Conservation (phyloP, 768 basidiomycete species). For the Boletus pseudo-olivaceus region DNA sequence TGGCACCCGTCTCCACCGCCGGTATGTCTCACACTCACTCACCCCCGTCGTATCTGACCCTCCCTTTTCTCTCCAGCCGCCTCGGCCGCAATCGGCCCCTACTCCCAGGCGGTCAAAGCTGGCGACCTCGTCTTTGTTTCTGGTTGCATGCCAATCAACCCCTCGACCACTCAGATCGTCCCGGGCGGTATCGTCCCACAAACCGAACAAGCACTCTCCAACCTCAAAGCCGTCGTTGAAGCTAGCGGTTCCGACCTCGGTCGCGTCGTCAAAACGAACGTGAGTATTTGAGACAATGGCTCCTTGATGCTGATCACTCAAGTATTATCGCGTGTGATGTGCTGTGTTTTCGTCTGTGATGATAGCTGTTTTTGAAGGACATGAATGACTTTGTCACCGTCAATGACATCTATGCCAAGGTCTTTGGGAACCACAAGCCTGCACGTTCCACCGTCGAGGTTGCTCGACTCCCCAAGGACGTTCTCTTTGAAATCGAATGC, state of each 20-base stretch:
- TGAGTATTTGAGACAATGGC: conserved; percentile 35
- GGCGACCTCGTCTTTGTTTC: conserved; percentile 86
- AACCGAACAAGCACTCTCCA: conserved; percentile 79
- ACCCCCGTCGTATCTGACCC: neutral
- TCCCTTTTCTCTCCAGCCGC: conserved; percentile 47
- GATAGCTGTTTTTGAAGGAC: conserved; percentile 83
- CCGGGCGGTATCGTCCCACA: conserved; percentile 35
- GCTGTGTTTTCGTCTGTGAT: neutral
- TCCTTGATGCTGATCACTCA: neutral
- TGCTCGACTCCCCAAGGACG: conserved; percentile 83
- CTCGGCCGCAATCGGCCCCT: conserved; percentile 79
- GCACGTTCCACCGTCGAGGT: conserved; percentile 93
- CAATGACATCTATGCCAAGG: conserved; percentile 76
- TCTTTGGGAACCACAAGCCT: conserved; percentile 90
- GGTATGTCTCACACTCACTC: conserved; percentile 5
- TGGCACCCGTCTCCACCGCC: conserved; percentile 35
- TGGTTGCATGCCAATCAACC: conserved; percentile 84
- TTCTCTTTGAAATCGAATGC: conserved; percentile 88
- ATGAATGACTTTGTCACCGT: conserved; percentile 88
- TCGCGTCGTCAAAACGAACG: conserved; percentile 90
- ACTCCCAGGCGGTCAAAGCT: conserved; percentile 81
- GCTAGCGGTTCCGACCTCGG: conserved; percentile 75
- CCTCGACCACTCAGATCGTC: conserved; percentile 51
- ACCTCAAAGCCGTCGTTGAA: conserved; percentile 79
- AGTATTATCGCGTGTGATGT: neutral